These are phyloP conservation scores for Spathaspora arborariae DNA, from an alignment of 805 yeast genomes.

Conservation along the genomic window DNA sequence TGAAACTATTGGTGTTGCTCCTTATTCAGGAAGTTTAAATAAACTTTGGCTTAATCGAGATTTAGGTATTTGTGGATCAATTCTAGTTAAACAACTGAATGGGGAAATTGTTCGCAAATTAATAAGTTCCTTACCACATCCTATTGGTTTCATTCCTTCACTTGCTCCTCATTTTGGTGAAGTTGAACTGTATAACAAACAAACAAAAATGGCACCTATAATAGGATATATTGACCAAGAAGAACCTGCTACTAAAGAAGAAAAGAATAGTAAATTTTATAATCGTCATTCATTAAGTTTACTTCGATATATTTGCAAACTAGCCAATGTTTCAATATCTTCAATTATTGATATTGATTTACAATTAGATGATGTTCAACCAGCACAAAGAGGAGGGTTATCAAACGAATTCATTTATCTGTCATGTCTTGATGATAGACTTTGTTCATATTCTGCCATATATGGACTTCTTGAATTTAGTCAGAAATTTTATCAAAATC, in stretches of 20 bases:
- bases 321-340: slow-evolving; percentile 18
- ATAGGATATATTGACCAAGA: slow-evolving; percentile 21
- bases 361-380: slow-evolving; percentile 35
- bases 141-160: slow-evolving; percentile 37
- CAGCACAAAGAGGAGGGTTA: slow-evolving; percentile 35
- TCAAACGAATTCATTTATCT: slow-evolving; percentile 34
- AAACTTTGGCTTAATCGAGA: slow-evolving; percentile 40
- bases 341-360: slow-evolving; percentile 30
- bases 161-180: slow-evolving; percentile 38
- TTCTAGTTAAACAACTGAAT: slow-evolving; percentile 18
- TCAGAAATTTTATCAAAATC: slow-evolving; percentile 9
- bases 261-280: slow-evolving; percentile 21
- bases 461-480: slow-evolving; percentile 26
- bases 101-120: slow-evolving; percentile 22
- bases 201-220: slow-evolving; percentile 38
- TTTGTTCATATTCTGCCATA: slow-evolving; percentile 38
- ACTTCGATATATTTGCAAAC: slow-evolving; percentile 27
- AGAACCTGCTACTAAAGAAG: slow-evolving; percentile 23
- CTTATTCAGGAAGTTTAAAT: slow-evolving; percentile 34
- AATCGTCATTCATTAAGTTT: slow-evolving; percentile 29
- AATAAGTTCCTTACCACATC: slow-evolving; percentile 30
- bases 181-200: slow-evolving; percentile 27
- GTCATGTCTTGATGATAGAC: slow-evolving; percentile 38
- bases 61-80: slow-evolving; percentile 38
- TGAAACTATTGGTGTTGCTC: slow-evolving; percentile 37